A percentile compares a stretch with the other conserved stretches of the same genome.
Evolutionary conservation across 2,329 filamentous ascomycete species (phyloP).

Genomic region (Fusarium ambrosium): DNA sequence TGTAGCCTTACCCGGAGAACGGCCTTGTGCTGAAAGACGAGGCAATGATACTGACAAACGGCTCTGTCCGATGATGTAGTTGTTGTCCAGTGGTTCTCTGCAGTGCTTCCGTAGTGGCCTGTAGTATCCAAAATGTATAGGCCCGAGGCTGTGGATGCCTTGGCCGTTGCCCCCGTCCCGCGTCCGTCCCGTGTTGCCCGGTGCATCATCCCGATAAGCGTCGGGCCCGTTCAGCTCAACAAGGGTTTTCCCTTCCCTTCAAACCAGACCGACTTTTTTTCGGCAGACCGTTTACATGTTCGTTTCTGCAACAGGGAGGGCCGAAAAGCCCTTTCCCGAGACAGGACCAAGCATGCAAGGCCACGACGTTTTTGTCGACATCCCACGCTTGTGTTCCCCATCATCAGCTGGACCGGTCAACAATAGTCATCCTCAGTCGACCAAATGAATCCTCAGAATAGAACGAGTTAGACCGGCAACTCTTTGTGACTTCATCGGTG

Average conservation of each 20-base stretch:
- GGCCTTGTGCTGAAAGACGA: neutral
- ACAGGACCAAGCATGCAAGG: slow-evolving; percentile 27
- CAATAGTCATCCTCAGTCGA: slow-evolving; percentile 5
- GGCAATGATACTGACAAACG: neutral
- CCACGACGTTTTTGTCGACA: slow-evolving; percentile 22
- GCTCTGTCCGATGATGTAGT: neutral
- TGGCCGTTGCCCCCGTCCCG: slow-evolving; percentile 6
- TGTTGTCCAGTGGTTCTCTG: neutral
- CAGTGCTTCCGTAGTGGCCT: neutral
- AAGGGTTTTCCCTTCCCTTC: neutral
- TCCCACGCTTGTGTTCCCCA: slow-evolving; percentile 34
- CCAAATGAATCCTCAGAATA: slow-evolving; percentile 15
- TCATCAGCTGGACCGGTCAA: slow-evolving; percentile 39
- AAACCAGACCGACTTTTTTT: slow-evolving; percentile 30
- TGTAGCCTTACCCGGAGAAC: slow-evolving; percentile 25
- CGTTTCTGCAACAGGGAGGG: slow-evolving; percentile 20
- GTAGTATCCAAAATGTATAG: neutral
- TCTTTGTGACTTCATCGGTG: slow-evolving; percentile 19
- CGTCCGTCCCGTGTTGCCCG: slow-evolving; percentile 10
- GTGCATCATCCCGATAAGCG: slow-evolving; percentile 34
- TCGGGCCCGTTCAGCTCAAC: slow-evolving; percentile 21
- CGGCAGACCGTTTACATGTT: slow-evolving; percentile 11
- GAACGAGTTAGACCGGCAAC: neutral
- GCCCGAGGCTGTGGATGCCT: neutral
- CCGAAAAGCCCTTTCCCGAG: slow-evolving; percentile 18